phyloP scores from a whole-genome alignment of 352 stramenopile species.

The Pythium scleroteichum region DNA sequence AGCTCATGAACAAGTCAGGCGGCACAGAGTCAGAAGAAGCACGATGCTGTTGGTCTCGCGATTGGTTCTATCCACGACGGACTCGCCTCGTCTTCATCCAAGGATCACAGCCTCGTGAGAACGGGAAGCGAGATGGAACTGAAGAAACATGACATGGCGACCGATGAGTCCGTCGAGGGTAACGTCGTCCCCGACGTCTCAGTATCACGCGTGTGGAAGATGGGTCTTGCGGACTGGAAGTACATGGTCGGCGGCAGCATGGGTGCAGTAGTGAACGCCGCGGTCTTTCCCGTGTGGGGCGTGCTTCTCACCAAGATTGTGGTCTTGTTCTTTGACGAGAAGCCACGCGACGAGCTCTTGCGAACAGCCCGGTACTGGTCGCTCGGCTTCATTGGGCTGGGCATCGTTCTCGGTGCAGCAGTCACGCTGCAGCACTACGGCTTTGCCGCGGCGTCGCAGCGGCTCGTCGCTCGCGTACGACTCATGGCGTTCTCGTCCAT shows the following conservation, averaged over 20 bases:
- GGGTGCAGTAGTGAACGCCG: conserved; percentile 38
- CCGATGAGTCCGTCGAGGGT: too few species aligned
- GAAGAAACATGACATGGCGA: too few species aligned
- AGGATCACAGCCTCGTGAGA: too few species aligned
- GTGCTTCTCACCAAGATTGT: conserved; percentile 29
- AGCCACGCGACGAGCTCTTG: conserved; percentile 18
- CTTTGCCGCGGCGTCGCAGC: conserved; percentile 34
- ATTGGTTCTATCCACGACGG: too few species aligned
- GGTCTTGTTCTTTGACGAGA: conserved; percentile 30
- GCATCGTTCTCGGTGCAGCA: conserved; percentile 3
- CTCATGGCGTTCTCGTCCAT: conserved; percentile 34
- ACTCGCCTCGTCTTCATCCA: too few species aligned
- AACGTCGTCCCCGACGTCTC: too few species aligned
- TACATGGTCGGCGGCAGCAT: conserved; percentile 40
- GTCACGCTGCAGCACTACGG: conserved; percentile 29
- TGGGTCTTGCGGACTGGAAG: conserved; percentile 27
- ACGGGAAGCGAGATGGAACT: too few species aligned
- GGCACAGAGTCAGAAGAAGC: too few species aligned
- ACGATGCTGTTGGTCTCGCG: too few species aligned
- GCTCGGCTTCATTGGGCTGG: conserved; percentile 28
- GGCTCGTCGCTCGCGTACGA: conserved; percentile 37
- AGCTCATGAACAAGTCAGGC: conserved; percentile 51
- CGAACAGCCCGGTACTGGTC: conserved; percentile 22
- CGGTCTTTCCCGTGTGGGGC: conserved; percentile 34
- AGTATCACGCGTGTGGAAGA: conserved; percentile 25